Evolutionary conservation across 257 asterid genomes (phyloP), one percentile per base, ranked within the genome.

Genomic region (Striga asiatica): DNA sequence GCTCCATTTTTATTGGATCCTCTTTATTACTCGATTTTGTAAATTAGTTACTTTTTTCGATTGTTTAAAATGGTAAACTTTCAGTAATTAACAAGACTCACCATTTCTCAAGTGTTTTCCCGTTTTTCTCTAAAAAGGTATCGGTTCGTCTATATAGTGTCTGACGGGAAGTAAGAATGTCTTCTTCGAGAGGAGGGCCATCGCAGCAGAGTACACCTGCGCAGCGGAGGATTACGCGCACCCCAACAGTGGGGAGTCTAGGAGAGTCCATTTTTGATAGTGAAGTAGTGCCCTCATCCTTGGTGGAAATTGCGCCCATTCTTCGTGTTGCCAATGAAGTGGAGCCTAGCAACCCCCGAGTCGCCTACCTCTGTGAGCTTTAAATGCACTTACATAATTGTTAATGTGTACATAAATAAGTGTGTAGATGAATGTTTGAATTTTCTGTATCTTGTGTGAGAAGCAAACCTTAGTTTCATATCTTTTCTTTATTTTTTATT

Each of bases 271-370:
- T 78, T 8, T 78, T 88, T 65, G 97, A 88, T 62, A 88, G 97
- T 69, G 95, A 88, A 73, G 95, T 88, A 49, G 95, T 88, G 65
- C 97, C 97, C 5, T 88, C 97, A 6, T 85, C 97, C 19, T 70
- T 88, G 52, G 94, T 70, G 48, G 95, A 85, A 72, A 88, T 88
- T 20, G 97, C 97, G 56, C 97, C 97, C 39, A 85, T 88, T 77
- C 97, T 88, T 54, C 97, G 97, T 66, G 97, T 88, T 53, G 97
- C 97, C 49, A 88, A 88, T 78, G 97, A 88, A 75, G 95, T 88
- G 14, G 97, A 88, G 75, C 82, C 81, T 11, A 81, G 83, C 84
- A 88, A 88, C 57, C 89, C 95, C 20, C 89, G 97, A 20, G 97
- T 88, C 10, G 92, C 97, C 11, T 88, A 88, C 75, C 83, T 88